Conservation (phyloP, 2,329 filamentous ascomycete species). For the Trichoderma afroharzianum region DNA sequence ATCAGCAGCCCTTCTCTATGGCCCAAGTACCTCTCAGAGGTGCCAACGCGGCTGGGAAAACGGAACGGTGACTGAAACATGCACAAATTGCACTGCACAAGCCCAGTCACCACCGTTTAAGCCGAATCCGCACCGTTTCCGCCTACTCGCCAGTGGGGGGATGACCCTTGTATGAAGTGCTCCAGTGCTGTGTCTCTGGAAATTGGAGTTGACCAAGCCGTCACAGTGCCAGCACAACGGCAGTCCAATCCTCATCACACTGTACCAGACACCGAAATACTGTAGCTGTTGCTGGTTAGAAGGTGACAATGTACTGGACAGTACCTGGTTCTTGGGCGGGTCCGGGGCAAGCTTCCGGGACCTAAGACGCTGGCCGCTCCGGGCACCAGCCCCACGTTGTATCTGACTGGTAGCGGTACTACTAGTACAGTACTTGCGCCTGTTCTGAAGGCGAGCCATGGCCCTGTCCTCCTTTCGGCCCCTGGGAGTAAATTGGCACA, state of each 20-base stretch:
- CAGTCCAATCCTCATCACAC: background rate
- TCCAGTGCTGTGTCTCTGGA: background rate
- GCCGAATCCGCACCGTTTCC: background rate
- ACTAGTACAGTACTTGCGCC: too few relatives aligned
- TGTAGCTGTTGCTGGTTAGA: background rate
- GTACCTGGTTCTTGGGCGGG: slow-evolving; percentile 11
- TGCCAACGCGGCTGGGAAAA: background rate
- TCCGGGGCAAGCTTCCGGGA: slow-evolving; percentile 20
- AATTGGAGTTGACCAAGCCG: background rate
- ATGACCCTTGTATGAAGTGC: background rate
- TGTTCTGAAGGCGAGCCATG: background rate
- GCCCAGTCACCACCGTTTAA: background rate
- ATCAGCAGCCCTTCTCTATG: background rate
- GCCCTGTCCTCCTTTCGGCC: background rate
- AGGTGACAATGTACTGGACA: too few relatives aligned
- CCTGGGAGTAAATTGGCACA: slow-evolving; percentile 10
- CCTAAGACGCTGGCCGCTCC: background rate
- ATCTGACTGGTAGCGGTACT: background rate
- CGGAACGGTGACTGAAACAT: background rate
- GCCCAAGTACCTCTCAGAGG: background rate
- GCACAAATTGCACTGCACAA: background rate
- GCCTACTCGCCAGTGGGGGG: background rate
- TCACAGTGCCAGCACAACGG: background rate
- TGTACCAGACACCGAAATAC: background rate
- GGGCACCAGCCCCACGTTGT: slow-evolving; percentile 17